Evolutionary conservation across 192 early-diverging fungal genomes (phyloP).

Genomic region (Gryganskiella cystojenkinii): DNA sequence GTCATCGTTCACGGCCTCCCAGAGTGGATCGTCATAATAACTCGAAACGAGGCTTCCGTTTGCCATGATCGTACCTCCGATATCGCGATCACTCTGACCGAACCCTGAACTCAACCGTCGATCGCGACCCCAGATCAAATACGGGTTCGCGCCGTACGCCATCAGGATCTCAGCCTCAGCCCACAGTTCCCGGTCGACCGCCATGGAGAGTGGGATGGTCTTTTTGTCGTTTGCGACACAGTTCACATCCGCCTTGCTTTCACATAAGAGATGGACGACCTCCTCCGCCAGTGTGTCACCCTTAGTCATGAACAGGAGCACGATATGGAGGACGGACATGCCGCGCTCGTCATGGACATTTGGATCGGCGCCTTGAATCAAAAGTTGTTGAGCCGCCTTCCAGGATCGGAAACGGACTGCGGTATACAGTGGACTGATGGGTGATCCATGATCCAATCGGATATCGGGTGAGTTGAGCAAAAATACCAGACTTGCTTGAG

Average conservation of each 20-base stretch:
- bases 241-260: slow-evolving; percentile 49
- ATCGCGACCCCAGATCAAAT: slow-evolving; percentile 48
- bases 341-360: slow-evolving; percentile 51
- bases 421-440: slow-evolving; percentile 48
- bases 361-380: slow-evolving; percentile 44
- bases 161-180: slow-evolving; percentile 52
- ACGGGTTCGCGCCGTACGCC: slow-evolving; percentile 52
- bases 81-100: neutral
- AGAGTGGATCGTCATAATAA: slow-evolving; percentile 40
- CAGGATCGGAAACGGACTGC: slow-evolving; percentile 45
- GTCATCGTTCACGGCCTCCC: slow-evolving; percentile 52
- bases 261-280: slow-evolving; percentile 46
- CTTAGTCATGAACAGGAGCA: slow-evolving; percentile 45
- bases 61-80: neutral
- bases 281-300: slow-evolving; percentile 49
- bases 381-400: slow-evolving; percentile 48
- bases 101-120: slow-evolving; percentile 25
- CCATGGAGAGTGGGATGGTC: slow-evolving; percentile 35
- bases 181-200: slow-evolving; percentile 48
- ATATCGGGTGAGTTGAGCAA: slow-evolving; percentile 44
- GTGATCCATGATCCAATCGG: slow-evolving; percentile 42
- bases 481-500: slow-evolving; percentile 46
- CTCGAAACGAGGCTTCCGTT: slow-evolving; percentile 17
- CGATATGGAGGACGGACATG: slow-evolving; percentile 36
- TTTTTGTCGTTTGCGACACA: slow-evolving; percentile 46